Evolutionary conservation across 2,329 filamentous ascomycete genomes (phyloP).

Genomic region (Madurella mycetomatis): DNA sequence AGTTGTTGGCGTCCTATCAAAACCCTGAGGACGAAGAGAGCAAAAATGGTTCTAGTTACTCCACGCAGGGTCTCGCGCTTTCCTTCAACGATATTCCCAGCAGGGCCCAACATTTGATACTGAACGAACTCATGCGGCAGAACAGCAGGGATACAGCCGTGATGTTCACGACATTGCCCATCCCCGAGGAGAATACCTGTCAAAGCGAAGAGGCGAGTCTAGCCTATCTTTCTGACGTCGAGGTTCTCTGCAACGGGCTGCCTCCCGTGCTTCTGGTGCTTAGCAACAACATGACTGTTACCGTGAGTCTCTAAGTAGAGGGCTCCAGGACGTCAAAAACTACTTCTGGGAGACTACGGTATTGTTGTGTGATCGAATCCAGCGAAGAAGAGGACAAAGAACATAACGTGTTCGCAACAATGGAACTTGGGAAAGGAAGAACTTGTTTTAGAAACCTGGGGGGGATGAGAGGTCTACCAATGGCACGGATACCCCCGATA

Average conservation of each 20-base stretch:
- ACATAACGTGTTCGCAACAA: background rate
- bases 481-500: background rate
- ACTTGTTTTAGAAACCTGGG: background rate
- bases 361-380: constrained; percentile 9
- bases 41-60: constrained; percentile 43
- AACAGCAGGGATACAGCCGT: constrained; percentile 70
- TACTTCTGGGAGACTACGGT: background rate
- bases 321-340: constrained; percentile 1
- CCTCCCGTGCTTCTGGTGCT: constrained; percentile 75
- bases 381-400: constrained; percentile 14
- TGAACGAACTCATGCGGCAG: constrained; percentile 75
- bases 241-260: constrained; percentile 70
- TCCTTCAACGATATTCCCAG: constrained; percentile 85
- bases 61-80: constrained; percentile 61
- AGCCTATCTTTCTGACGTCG: constrained; percentile 71
- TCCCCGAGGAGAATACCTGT: constrained; percentile 72
- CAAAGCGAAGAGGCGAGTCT: constrained; percentile 65
- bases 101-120: constrained; percentile 76
- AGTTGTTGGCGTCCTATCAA: constrained; percentile 40
- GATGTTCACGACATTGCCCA: constrained; percentile 77
- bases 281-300: constrained; percentile 88
- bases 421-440: constrained; percentile 1
- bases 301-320: constrained; percentile 57
- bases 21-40: constrained; percentile 27
- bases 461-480: background rate